Conservation (phyloP, 148 eudicot species). For the Cornus florida region DNA sequence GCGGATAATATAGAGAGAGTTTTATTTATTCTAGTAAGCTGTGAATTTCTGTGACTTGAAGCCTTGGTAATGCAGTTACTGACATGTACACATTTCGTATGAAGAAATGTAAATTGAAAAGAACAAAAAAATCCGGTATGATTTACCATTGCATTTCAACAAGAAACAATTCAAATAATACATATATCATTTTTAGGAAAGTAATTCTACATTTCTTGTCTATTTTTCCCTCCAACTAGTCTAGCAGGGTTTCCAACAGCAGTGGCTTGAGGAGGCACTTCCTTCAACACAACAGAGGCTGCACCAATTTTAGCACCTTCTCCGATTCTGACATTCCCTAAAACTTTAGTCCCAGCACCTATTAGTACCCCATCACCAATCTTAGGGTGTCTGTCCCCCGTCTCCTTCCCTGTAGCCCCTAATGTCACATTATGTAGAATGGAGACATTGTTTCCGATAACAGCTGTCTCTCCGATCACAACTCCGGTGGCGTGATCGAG, state of each 20-base stretch:
- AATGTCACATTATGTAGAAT: constrained; percentile 51
- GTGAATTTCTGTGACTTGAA: too few species aligned
- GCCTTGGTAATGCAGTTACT: too few species aligned
- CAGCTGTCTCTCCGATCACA: constrained; percentile 55
- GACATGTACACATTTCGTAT: too few species aligned
- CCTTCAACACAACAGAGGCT: constrained; percentile 36
- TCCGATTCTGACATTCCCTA: constrained; percentile 35
- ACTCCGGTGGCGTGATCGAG: constrained; percentile 59
- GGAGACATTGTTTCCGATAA: constrained; percentile 42
- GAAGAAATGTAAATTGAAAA: too few species aligned
- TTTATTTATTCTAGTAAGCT: too few species aligned
- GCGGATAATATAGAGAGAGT: too few species aligned
- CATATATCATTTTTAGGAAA: not conserved
- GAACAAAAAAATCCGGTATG: too few species aligned
- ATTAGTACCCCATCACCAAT: constrained; percentile 51
- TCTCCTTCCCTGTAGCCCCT: constrained; percentile 52
- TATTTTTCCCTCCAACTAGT: constrained; percentile 23
- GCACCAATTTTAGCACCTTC: constrained; percentile 45
- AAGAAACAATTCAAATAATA: not conserved
- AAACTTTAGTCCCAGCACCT: constrained; percentile 45
- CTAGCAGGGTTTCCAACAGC: constrained; percentile 62
- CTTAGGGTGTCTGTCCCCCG: constrained; percentile 56
- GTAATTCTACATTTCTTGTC: constrained; percentile 14
- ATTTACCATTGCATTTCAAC: not conserved
- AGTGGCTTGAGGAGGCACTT: constrained; percentile 35